Conservation (phyloP, 768 basidiomycete genomes). For the Calocybe gangraenosa region DNA sequence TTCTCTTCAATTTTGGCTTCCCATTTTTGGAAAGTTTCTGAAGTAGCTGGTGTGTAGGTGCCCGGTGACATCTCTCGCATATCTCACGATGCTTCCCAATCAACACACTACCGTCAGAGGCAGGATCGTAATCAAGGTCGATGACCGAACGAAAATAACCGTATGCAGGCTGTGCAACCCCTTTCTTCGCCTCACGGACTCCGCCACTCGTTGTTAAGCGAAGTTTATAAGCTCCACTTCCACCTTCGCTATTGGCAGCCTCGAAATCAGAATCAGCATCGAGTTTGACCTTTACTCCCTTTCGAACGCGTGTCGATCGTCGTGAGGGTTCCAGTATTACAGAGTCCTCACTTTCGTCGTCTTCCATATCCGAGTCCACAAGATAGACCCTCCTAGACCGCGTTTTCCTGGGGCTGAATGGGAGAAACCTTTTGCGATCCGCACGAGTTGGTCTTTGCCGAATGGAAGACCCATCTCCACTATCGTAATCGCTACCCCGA, state of each 20-base stretch:
- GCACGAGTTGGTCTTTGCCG: conserved; percentile 19
- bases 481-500: conserved; percentile 23
- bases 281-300: conserved; percentile 31
- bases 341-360: conserved; percentile 18
- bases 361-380: conserved; percentile 33
- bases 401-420: conserved; percentile 67
- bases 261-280: conserved; percentile 24
- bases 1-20: conserved; percentile 38
- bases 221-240: conserved; percentile 22
- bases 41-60: conserved; percentile 55
- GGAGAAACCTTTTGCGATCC: conserved; percentile 33
- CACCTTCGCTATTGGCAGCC: conserved; percentile 26
- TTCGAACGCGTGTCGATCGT: conserved; percentile 47
- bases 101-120: conserved; percentile 50
- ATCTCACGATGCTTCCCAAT: conserved; percentile 56
- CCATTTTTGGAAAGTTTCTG: conserved; percentile 30
- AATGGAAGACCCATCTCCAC: conserved; percentile 12
- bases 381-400: conserved; percentile 32
- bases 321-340: conserved; percentile 29
- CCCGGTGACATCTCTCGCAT: conserved; percentile 69
- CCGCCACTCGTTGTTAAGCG: too few relatives aligned
- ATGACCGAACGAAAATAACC: conserved; percentile 39
- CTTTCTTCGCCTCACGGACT: too few relatives aligned
- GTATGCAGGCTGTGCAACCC: conserved; percentile 34
- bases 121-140: conserved; percentile 41